Evolutionary conservation across 2,329 filamentous ascomycete species (phyloP).

Genomic region (Scortechinia acanthostroma): DNA sequence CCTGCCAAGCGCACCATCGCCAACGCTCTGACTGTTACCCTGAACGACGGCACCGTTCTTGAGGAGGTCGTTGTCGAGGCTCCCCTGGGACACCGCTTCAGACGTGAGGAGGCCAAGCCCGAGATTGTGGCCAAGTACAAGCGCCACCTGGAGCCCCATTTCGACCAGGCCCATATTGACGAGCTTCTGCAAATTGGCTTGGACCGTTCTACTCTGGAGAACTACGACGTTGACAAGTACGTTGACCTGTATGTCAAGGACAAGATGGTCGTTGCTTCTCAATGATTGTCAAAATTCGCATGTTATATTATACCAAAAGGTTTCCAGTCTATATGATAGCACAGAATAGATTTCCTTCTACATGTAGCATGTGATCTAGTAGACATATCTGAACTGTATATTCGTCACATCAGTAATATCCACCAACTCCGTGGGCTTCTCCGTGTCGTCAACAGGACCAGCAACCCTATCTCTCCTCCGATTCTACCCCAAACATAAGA

Average conservation of each 20-base stretch:
- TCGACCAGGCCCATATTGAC: slow-evolving; percentile 68
- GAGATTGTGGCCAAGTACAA: slow-evolving; percentile 94
- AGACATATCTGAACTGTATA: too few species aligned
- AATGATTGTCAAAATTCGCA: too few species aligned
- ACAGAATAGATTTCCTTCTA: too few species aligned
- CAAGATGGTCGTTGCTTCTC: not conserved
- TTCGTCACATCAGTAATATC: too few species aligned
- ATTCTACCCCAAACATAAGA: too few species aligned
- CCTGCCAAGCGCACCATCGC: slow-evolving; percentile 89
- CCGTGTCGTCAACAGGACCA: too few species aligned
- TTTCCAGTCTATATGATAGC: too few species aligned
- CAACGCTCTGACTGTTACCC: slow-evolving; percentile 88
- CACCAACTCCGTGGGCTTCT: too few species aligned
- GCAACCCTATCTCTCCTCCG: too few species aligned
- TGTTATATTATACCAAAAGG: too few species aligned
- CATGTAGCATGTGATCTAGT: too few species aligned
- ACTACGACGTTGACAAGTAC: slow-evolving; percentile 82
- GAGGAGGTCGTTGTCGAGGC: slow-evolving; percentile 90
- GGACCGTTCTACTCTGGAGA: slow-evolving; percentile 69
- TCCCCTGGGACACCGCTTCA: slow-evolving; percentile 82
- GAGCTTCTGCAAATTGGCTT: slow-evolving; percentile 75
- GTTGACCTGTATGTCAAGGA: slow-evolving; percentile 62
- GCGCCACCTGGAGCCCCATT: slow-evolving; percentile 82
- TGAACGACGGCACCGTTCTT: slow-evolving; percentile 87
- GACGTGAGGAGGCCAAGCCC: slow-evolving; percentile 94